phyloP scores from a whole-genome alignment of 2,329 filamentous ascomycete genomes.

The Parafenestella ontariensis region DNA sequence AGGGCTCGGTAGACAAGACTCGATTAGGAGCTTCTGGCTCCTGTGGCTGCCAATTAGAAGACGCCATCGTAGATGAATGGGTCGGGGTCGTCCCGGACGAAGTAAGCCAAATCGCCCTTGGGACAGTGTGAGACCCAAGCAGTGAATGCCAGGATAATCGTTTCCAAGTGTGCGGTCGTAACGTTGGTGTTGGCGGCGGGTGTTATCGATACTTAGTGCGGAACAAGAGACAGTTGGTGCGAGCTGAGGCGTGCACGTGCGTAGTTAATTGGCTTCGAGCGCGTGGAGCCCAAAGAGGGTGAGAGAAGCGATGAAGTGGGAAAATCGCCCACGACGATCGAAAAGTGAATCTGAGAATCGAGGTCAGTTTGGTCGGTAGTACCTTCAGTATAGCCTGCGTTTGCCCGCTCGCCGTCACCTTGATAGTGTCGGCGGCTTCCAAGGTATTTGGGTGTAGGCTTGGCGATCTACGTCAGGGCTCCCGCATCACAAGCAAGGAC shows the following conservation, averaged over 20 bases:
- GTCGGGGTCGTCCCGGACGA: background rate
- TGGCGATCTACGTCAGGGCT: slow-evolving; percentile 28
- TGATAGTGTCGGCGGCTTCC: too few species aligned
- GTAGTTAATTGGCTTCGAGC: slow-evolving; percentile 34
- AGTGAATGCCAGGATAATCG: slow-evolving; percentile 11
- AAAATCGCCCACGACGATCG: background rate
- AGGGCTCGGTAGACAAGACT: slow-evolving; percentile 24
- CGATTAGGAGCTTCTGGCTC: slow-evolving; percentile 23
- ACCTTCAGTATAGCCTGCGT: background rate
- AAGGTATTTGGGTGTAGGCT: slow-evolving; percentile 5
- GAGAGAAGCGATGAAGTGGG: slow-evolving; percentile 1
- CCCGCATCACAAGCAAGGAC: slow-evolving; percentile 3
- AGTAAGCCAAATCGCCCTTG: slow-evolving; percentile 10
- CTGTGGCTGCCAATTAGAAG: slow-evolving; percentile 35
- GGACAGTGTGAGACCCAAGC: slow-evolving; percentile 4
- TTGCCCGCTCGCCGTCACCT: background rate
- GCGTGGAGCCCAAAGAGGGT: slow-evolving; percentile 2
- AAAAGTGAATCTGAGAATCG: background rate
- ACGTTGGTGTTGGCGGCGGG: slow-evolving; percentile 17
- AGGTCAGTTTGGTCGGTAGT: background rate
- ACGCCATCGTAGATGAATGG: slow-evolving; percentile 25
- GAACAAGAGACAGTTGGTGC: slow-evolving; percentile 14
- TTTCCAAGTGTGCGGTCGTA: slow-evolving; percentile 21
- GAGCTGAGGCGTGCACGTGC: slow-evolving; percentile 39
- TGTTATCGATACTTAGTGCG: slow-evolving; percentile 16